Percentiles rank a stretch among this genome's conserved stretches.
Evolutionary conservation across 23 red algal genomes (phyloP).

Genomic region (Cyanidiococcus yangmingshanensis): DNA sequence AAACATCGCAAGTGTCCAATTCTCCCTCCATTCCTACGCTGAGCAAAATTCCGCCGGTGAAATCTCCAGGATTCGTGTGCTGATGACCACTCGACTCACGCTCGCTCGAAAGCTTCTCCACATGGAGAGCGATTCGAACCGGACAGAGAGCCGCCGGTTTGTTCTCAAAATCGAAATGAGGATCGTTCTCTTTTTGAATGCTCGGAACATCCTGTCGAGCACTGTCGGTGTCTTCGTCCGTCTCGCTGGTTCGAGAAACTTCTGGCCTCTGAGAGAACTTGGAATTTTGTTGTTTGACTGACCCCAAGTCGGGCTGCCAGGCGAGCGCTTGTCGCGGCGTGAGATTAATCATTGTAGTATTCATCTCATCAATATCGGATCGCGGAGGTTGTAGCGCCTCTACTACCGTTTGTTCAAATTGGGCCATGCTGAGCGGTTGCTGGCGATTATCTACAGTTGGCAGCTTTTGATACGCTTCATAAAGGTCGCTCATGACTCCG

Average conservation of each 20-base stretch:
- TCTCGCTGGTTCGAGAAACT: neutral
- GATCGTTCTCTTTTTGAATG: neutral
- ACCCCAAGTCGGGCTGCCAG: neutral
- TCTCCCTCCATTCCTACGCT: slow-evolving; percentile 56
- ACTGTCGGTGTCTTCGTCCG: neutral
- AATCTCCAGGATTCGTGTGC: neutral
- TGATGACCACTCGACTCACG: neutral
- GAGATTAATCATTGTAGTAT: neutral
- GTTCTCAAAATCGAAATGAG: no score
- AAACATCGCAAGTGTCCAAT: slow-evolving; percentile 31
- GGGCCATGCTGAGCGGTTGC: neutral
- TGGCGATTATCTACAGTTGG: no score
- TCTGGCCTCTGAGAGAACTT: no score
- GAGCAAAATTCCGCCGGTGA: neutral
- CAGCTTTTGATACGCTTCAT: slow-evolving; percentile 13
- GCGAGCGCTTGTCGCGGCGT: neutral
- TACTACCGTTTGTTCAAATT: neutral
- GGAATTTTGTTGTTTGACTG: neutral
- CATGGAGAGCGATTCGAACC: slow-evolving; percentile 1
- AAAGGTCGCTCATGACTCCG: slow-evolving; percentile 31
- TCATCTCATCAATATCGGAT: slow-evolving; percentile 9
- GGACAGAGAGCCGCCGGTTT: neutral
- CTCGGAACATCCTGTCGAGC: neutral
- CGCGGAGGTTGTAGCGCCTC: neutral
- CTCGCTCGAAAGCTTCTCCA: slow-evolving; percentile 2